Conservation (phyloP, 163 green algal species). For the Prototheca cutis region DNA sequence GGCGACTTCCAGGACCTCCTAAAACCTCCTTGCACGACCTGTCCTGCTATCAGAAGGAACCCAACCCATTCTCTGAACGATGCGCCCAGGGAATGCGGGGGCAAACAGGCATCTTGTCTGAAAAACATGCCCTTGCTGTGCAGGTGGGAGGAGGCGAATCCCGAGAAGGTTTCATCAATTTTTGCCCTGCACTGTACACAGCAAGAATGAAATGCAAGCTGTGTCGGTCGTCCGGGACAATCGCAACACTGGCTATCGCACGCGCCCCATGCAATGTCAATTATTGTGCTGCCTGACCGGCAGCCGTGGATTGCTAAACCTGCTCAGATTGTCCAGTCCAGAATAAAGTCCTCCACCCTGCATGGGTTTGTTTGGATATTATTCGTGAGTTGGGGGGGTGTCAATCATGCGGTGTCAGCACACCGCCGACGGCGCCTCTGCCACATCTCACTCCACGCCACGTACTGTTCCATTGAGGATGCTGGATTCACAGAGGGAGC, state of each 20-base stretch:
- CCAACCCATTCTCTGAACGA: too few species aligned
- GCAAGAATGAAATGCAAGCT: background rate
- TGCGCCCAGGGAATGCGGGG: too few species aligned
- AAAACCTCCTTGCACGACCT: too few species aligned
- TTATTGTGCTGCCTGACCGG: too few species aligned
- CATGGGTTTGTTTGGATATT: background rate
- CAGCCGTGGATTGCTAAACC: background rate
- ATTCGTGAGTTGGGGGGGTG: background rate
- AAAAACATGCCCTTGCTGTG: too few species aligned
- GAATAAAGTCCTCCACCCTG: slow-evolving; percentile 52
- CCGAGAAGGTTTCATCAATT: background rate
- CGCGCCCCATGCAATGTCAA: too few species aligned
- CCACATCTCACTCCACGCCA: slow-evolving; percentile 32
- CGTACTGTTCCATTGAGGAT: slow-evolving; percentile 73
- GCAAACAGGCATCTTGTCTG: too few species aligned
- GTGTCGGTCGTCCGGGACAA: background rate
- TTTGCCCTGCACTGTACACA: background rate
- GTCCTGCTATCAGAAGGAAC: too few species aligned
- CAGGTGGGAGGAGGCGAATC: too few species aligned
- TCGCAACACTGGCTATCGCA: too few species aligned
- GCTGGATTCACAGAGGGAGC: slow-evolving; percentile 49
- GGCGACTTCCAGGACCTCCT: too few species aligned
- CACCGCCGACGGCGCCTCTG: background rate
- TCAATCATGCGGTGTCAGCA: background rate
- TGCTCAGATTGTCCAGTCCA: slow-evolving; percentile 70